Percentiles rank a stretch among this genome's conserved stretches.
These are phyloP conservation scores for Dictyophora rubrovolvata DNA, from an alignment of 768 basidiomycete species.

Conservation along the genomic window DNA sequence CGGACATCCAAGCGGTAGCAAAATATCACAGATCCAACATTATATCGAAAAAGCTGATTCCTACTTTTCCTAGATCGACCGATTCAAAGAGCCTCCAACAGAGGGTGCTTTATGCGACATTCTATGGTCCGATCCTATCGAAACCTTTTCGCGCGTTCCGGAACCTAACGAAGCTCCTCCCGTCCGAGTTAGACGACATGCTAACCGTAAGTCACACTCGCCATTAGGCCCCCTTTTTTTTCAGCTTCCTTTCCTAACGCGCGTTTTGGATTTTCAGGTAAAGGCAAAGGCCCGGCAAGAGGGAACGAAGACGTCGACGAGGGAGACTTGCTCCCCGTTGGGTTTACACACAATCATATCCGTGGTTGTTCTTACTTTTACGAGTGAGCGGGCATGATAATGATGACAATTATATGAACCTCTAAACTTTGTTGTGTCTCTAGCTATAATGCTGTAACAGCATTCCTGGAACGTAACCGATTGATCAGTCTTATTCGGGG, in stretches of 20 bases:
- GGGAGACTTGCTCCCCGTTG: slow-evolving; percentile 35
- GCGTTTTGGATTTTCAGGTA: slow-evolving; percentile 43
- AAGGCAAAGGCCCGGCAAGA: slow-evolving; percentile 17
- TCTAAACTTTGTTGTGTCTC: background rate
- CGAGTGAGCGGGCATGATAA: slow-evolving; percentile 52
- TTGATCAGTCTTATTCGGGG: slow-evolving; percentile 91
- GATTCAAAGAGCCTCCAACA: slow-evolving; percentile 90
- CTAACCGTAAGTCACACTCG: background rate
- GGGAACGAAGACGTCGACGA: slow-evolving; percentile 33
- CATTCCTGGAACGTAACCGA: slow-evolving; percentile 87
- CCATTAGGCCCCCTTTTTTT: background rate
- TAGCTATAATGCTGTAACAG: slow-evolving; percentile 80
- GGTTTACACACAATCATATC: slow-evolving; percentile 72
- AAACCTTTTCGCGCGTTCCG: slow-evolving; percentile 41
- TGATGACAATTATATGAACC: background rate
- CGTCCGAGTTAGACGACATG: background rate
- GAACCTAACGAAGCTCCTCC: background rate
- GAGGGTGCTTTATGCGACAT: slow-evolving; percentile 88
- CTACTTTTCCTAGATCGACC: slow-evolving; percentile 52
- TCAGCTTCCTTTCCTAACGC: background rate
- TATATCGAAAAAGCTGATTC: background rate
- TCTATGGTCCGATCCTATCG: slow-evolving; percentile 91
- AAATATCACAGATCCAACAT: background rate
- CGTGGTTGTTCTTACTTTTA: slow-evolving; percentile 89
- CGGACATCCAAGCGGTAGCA: slow-evolving; percentile 55